Evolutionary conservation across 2,329 filamentous ascomycete species (phyloP).

Genomic region (Allantophomopsis cytisporea): DNA sequence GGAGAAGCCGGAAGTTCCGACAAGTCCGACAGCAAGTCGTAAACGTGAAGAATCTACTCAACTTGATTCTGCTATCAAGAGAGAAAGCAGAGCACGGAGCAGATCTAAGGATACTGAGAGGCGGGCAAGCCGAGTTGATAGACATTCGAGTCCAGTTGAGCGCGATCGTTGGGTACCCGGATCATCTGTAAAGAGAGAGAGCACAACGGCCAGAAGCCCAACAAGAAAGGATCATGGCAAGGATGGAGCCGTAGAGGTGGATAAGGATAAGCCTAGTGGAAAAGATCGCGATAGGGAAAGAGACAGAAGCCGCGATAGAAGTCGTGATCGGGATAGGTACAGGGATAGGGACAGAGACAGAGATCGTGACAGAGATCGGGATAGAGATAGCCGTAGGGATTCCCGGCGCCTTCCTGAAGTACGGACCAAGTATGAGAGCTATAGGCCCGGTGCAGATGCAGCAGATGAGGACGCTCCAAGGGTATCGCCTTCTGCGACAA

Average conservation of each 20-base stretch:
- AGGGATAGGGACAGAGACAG: constrained; percentile 4
- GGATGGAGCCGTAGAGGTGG: constrained; percentile 15
- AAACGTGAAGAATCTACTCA: constrained; percentile 3
- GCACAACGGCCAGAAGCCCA: constrained; percentile 7
- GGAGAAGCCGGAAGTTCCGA: constrained; percentile 1
- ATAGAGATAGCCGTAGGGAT: constrained; percentile 1
- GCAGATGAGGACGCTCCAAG: too few relatives aligned
- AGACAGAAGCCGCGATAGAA: constrained; percentile 5
- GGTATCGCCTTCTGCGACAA: constrained; percentile 11
- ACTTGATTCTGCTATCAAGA: constrained; percentile 5
- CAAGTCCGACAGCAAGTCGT: background rate
- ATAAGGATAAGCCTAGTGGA: constrained; percentile 1
- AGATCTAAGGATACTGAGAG: background rate
- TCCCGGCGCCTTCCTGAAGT: background rate
- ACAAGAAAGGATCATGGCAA: constrained; percentile 9
- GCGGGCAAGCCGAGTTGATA: constrained; percentile 13
- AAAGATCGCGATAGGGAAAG: constrained; percentile 3
- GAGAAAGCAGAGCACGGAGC: constrained; percentile 1
- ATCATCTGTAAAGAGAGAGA: constrained; percentile 9
- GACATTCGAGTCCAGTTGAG: constrained; percentile 17
- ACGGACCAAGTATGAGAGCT: too few relatives aligned
- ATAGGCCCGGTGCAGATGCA: too few relatives aligned
- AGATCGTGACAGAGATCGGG: background rate
- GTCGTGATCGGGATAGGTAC: constrained; percentile 6
- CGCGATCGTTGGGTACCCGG: constrained; percentile 16